Conservation (phyloP, 148 eudicot genomes). For the Arctostaphylos glauca region DNA sequence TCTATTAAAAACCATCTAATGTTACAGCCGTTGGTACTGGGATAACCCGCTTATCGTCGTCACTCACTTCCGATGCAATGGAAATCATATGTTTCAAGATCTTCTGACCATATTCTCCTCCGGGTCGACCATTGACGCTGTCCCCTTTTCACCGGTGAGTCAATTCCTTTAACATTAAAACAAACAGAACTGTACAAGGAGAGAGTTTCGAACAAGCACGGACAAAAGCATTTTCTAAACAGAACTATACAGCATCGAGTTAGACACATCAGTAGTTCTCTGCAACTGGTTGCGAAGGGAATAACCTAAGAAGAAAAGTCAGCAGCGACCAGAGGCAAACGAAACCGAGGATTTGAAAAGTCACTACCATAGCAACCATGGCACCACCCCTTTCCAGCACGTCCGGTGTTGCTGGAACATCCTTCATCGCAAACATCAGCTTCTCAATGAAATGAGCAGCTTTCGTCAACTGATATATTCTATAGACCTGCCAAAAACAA, state of each 20-base stretch:
- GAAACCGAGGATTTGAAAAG: constrained; percentile 59
- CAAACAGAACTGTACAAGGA: not conserved
- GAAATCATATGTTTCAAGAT: too few relatives aligned
- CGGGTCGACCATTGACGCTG: not conserved
- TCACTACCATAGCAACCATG: constrained; percentile 53
- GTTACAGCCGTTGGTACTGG: too few relatives aligned
- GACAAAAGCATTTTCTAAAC: not conserved
- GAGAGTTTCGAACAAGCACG: not conserved
- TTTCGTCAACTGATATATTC: constrained; percentile 72
- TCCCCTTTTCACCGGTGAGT: not conserved
- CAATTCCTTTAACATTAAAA: not conserved
- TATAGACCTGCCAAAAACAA: constrained; percentile 51
- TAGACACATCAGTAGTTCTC: constrained; percentile 51
- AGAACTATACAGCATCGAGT: constrained; percentile 12
- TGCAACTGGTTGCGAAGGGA: constrained; percentile 73
- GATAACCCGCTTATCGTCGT: too few relatives aligned
- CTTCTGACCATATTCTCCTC: not conserved
- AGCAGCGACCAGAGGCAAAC: constrained; percentile 83
- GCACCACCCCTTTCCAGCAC: constrained; percentile 49
- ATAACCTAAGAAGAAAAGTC: constrained; percentile 77
- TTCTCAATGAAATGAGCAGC: constrained; percentile 62
- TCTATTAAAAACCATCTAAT: too few relatives aligned
- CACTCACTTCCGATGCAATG: too few relatives aligned
- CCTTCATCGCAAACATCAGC: constrained; percentile 53
- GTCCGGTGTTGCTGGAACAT: constrained; percentile 35